Evolutionary conservation across 2,329 filamentous ascomycete genomes (phyloP), one percentile per base, ranked within the genome.

Genomic region (Acephala macrosclerotiorum): DNA sequence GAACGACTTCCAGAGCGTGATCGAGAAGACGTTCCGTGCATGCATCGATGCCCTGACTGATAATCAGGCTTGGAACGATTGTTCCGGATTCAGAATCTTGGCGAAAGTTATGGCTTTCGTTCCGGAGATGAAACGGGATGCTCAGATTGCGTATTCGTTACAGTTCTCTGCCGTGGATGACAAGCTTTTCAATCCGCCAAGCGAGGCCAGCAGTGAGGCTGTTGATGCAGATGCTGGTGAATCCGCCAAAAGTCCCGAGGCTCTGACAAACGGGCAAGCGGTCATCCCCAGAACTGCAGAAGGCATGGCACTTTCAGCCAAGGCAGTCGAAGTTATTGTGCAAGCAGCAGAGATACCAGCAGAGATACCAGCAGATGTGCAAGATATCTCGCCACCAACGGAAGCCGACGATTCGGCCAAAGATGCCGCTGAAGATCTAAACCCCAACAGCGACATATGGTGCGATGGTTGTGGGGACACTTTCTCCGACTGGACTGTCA

Each of bases 91-190:
- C 12, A 49, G 65, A 7, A 59, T 63, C 20, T 65, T 73, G 12
- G 66, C 68, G 3, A 67, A 65, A 36, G 64, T 72, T 2, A 60
- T 74, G 12, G 58, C 66, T 12, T 65, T 60, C 51, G 62, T 70
- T 12, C 62, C 63, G 11, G 71, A 69, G 1, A 58, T 74, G 2
- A 62, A 69, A 20, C 61, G 38, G 25, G 67, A 74, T n/a, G 70
- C 71, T 1, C 51, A 66, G 33, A 73, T 77, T 20, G 63, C 75
- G 1, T 45, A 67, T 0, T 76, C 75, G 0, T 74, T 74, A 3
- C 58, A 68, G 20, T 76, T 76, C 49, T 75, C 66, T 7, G 53
- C 25, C 20, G 63, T 61, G 22, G 59, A 60, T 25, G 29, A 64
- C 36, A 40, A 62, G 40, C 25, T 29, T 9, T 59, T 59, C 38